phyloP scores from a whole-genome alignment of 768 basidiomycete species.

The Lanmaoa pseudosensibilis region DNA sequence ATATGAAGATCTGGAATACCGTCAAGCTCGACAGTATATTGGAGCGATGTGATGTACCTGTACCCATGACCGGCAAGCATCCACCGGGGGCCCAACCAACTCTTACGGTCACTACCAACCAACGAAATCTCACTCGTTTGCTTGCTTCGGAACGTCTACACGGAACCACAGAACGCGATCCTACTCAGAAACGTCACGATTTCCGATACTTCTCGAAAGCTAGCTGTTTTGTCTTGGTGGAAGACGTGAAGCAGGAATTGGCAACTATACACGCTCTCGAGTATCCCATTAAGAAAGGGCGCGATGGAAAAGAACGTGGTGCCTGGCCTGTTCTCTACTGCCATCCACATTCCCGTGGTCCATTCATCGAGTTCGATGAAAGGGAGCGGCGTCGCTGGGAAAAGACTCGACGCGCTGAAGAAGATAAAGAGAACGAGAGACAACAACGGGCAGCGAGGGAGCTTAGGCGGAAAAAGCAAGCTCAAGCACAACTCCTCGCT shows the following conservation, averaged over 20 bases:
- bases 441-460: conserved; percentile 26
- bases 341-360: conserved; percentile 69
- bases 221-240: conserved; percentile 83
- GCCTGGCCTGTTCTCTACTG: conserved; percentile 86
- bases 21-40: conserved; percentile 71
- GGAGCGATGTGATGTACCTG: conserved; percentile 56
- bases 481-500: conserved; percentile 27
- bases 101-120: conserved; percentile 32
- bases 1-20: conserved; percentile 86
- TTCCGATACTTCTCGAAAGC: conserved; percentile 81
- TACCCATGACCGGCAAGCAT: conserved; percentile 28
- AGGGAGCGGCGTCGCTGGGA: conserved; percentile 69
- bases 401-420: conserved; percentile 45
- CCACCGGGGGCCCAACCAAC: conserved; percentile 32
- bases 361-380: conserved; percentile 75
- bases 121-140: conserved; percentile 57
- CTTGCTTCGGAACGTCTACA: conserved; percentile 81
- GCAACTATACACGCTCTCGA: conserved; percentile 85
- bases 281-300: conserved; percentile 59
- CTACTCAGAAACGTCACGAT: conserved; percentile 82
- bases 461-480: conserved; percentile 31
- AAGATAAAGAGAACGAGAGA: conserved; percentile 37
- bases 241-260: conserved; percentile 81
- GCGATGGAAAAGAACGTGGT: conserved; percentile 51
- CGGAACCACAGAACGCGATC: conserved; percentile 89